Conservation (phyloP, 208 protist genomes). For the Spongospora subterranea region DNA sequence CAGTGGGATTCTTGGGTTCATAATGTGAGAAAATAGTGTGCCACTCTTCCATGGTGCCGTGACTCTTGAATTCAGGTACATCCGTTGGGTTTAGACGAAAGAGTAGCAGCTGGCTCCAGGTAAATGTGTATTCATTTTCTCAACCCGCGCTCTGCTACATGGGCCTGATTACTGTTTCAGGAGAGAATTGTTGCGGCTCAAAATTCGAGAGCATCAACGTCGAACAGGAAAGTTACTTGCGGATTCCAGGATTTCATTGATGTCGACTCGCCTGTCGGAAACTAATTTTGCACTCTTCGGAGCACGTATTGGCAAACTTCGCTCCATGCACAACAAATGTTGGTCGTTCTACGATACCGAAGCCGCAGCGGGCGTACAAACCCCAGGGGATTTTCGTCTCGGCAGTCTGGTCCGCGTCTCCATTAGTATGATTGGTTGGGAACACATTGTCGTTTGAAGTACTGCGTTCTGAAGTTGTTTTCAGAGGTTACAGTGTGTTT, state of each 20-base stretch:
- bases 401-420: neutral
- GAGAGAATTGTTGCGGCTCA: slow-evolving; percentile 36
- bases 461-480: neutral
- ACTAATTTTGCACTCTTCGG: neutral
- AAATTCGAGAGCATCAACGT: slow-evolving; percentile 42
- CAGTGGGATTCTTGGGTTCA: slow-evolving; percentile 9
- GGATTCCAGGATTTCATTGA: neutral
- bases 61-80: neutral
- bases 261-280: slow-evolving; percentile 34
- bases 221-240: neutral
- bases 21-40: neutral
- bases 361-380: neutral
- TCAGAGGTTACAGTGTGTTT: neutral
- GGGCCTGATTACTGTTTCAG: neutral
- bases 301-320: neutral
- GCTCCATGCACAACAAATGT: neutral
- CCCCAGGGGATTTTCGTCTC: neutral
- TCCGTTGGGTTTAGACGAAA: neutral
- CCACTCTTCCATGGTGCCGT: neutral
- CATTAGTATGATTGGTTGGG: neutral
- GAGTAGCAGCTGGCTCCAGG: neutral
- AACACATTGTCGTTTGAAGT: neutral
- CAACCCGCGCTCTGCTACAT: neutral
- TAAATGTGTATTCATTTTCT: neutral
- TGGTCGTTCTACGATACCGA: neutral